These are phyloP conservation scores for Medicago truncatula DNA, from an alignment of 306 rosid species.

Conservation along the genomic window DNA sequence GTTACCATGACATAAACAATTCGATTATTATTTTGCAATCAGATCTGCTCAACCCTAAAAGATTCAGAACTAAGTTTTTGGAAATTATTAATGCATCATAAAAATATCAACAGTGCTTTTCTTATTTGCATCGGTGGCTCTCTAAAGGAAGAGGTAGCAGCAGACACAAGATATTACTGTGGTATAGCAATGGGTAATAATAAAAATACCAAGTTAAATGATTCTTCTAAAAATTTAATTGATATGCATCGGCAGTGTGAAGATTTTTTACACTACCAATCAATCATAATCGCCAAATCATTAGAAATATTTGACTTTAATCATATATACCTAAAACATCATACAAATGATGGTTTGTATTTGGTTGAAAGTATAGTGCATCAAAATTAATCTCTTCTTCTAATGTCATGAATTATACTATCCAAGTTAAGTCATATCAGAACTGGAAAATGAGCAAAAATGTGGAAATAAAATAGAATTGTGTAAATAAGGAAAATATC, in stretches of 20 bases:
- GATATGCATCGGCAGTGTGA: too few species aligned
- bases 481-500: neutral
- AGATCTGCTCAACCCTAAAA: neutral
- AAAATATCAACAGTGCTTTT: neutral
- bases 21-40: neutral
- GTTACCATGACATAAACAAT: slow-evolving; percentile 10
- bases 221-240: too few species aligned
- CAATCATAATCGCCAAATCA: neutral
- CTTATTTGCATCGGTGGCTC: neutral
- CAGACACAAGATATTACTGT: too few species aligned
- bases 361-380: neutral
- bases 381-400: neutral
- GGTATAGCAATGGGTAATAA: too few species aligned
- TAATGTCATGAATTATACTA: neutral
- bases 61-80: neutral
- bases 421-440: neutral
- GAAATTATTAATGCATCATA: neutral
- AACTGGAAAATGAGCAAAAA: neutral
- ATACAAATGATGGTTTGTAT: neutral
- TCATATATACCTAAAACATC: neutral
- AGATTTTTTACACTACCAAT: too few species aligned
- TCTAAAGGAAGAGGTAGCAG: neutral
- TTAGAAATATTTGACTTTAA: too few species aligned
- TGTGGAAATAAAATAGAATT: neutral
- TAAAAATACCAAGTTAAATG: too few species aligned